Conservation (phyloP, 257 asterid species). For the Solanum rostratum region DNA sequence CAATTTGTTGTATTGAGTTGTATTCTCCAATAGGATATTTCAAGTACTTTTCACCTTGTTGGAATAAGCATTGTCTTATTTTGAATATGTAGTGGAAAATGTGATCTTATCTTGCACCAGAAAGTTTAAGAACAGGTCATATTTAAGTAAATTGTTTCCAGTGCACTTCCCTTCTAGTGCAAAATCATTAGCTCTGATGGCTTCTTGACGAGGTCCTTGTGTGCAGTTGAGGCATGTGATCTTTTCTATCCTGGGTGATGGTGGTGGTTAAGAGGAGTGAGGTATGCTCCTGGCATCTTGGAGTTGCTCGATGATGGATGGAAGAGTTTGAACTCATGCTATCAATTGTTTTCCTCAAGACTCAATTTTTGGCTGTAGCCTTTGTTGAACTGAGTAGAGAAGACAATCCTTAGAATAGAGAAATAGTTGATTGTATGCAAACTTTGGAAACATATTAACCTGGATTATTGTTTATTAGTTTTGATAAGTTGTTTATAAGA, state of each 20-base stretch:
- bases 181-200: not conserved
- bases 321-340: not conserved
- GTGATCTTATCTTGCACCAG: not conserved
- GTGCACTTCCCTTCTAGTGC: not conserved
- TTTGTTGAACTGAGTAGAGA: not conserved
- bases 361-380: not conserved
- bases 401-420: not conserved
- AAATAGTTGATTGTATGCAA: not conserved
- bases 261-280: not conserved
- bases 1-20: not conserved
- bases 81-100: not conserved
- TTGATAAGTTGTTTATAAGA: not conserved
- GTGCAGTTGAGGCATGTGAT: not conserved
- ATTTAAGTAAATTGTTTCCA: not conserved
- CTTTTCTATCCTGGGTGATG: not conserved
- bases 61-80: not conserved
- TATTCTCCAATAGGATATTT: not conserved
- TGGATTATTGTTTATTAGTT: not conserved
- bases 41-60: not conserved
- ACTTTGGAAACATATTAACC: not conserved
- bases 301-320: not conserved
- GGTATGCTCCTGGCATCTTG: not conserved
- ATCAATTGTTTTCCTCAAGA: not conserved
- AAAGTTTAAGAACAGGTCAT: not conserved
- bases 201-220: not conserved